A percentile compares a stretch with the other conserved stretches of the same genome.
Evolutionary conservation across 2,329 filamentous ascomycete genomes (phyloP).

Genomic region (Camillea tinctor): DNA sequence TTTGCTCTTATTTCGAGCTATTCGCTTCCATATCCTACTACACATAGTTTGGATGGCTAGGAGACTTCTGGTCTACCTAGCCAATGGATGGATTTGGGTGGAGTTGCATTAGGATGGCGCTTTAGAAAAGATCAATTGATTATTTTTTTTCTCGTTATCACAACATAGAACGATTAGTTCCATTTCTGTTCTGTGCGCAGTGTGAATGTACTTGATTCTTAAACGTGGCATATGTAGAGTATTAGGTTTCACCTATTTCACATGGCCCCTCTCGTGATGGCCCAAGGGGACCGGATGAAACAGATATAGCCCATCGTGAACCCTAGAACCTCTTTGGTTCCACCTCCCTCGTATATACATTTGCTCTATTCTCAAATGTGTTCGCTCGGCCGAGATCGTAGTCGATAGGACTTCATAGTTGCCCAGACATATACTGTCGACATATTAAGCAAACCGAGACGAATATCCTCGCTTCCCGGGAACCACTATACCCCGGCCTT

Average conservation of each 20-base stretch:
- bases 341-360: too few species aligned
- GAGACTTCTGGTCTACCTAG: background rate
- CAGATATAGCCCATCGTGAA: too few species aligned
- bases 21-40: background rate
- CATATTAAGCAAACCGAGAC: background rate
- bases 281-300: too few species aligned
- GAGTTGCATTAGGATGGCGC: background rate
- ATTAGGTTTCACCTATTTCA: too few species aligned
- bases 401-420: background rate
- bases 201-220: background rate
- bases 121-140: background rate
- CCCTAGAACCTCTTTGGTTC: too few species aligned
- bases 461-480: background rate
- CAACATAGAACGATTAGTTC: background rate
- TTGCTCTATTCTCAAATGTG: background rate
- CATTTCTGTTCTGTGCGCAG: background rate
- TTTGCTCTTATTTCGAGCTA: background rate
- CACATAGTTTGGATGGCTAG: background rate
- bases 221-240: too few species aligned
- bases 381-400: background rate
- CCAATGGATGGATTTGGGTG: constrained; percentile 1
- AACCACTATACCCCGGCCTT: background rate
- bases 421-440: too few species aligned
- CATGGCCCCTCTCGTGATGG: too few species aligned
- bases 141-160: background rate